Conservation (phyloP, 2,329 filamentous ascomycete species). For the Aspergillus ochraceus region DNA sequence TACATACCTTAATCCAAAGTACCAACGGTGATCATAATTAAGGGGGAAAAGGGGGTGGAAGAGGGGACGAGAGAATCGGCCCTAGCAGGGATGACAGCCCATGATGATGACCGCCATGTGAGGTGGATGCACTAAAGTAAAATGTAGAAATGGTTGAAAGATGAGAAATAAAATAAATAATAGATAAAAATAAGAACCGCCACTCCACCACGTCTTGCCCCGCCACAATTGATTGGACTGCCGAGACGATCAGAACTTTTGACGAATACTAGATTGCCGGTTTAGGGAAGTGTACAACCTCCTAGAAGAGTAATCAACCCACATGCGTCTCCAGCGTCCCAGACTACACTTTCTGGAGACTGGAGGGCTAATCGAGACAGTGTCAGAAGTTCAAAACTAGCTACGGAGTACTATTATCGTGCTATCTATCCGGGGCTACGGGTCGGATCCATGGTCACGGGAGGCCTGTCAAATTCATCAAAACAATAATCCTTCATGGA, state of each 20-base stretch:
- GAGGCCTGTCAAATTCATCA: not conserved
- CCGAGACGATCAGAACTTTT: not conserved
- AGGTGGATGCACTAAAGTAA: too few species aligned
- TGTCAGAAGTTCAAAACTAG: not conserved
- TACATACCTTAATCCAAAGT: too few species aligned
- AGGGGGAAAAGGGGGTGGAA: too few species aligned
- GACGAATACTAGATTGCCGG: not conserved
- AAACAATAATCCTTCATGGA: not conserved
- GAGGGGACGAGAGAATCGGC: too few species aligned
- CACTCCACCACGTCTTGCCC: not conserved
- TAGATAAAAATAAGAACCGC: not conserved
- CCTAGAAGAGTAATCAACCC: not conserved
- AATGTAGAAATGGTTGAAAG: too few species aligned
- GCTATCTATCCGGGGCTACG: conserved; percentile 8
- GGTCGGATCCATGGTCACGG: conserved; percentile 14
- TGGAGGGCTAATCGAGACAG: not conserved
- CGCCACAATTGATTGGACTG: not conserved
- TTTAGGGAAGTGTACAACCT: not conserved
- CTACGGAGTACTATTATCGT: not conserved
- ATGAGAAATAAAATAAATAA: not conserved
- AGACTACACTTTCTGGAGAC: too few species aligned
- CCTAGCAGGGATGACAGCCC: too few species aligned
- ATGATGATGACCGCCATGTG: too few species aligned
- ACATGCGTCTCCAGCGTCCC: too few species aligned
- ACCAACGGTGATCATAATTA: not conserved